These are phyloP conservation scores for Dichomitus squalens DNA, from an alignment of 1,284 basidiomycete genomes.

Conservation along the genomic window DNA sequence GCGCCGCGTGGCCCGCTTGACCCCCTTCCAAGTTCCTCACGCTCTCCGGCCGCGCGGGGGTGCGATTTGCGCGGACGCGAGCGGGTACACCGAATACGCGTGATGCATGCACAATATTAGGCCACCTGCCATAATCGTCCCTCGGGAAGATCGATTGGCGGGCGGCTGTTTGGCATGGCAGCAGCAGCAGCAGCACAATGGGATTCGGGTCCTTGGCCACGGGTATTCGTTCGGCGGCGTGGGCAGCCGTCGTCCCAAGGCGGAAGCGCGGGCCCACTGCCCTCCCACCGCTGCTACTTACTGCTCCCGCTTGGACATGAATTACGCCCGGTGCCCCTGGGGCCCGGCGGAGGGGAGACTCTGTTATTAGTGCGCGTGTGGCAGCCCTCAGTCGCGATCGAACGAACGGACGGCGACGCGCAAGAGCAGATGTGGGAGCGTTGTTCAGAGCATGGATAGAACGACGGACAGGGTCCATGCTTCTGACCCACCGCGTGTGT, in stretches of 20 bases:
- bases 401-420: background rate
- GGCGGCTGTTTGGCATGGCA: background rate
- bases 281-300: background rate
- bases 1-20: background rate
- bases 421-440: too few species aligned
- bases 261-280: background rate
- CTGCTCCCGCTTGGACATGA: background rate
- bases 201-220: background rate
- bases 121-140: background rate
- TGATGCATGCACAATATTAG: background rate
- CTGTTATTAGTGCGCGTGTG: background rate
- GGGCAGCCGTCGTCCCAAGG: background rate
- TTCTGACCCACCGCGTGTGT: background rate
- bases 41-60: background rate
- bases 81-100: background rate
- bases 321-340: background rate
- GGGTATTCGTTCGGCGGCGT: background rate
- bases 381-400: background rate
- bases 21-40: background rate
- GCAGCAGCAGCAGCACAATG: too few species aligned
- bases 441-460: background rate
- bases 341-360: background rate
- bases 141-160: conserved; percentile 3
- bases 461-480: background rate
- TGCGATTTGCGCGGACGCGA: conserved; percentile 10